phyloP scores from a whole-genome alignment of 2,329 filamentous ascomycete species.

The Cadophora gregata region DNA sequence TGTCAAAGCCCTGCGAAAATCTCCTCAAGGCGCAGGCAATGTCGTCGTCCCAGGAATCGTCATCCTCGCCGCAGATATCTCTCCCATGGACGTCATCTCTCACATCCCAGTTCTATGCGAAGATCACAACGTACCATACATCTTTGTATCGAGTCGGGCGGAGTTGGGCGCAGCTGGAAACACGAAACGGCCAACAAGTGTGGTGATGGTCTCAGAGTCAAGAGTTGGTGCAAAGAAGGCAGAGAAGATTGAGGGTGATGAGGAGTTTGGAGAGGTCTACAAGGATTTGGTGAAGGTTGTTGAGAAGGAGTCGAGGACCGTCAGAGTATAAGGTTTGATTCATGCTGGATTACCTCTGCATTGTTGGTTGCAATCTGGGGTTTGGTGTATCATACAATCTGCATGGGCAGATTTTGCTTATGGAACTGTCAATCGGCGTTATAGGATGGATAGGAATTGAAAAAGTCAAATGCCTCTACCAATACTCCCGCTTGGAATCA shows the following conservation, averaged over 20 bases:
- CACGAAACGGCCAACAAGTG: constrained; percentile 95
- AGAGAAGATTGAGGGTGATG: constrained; percentile 54
- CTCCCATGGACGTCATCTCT: constrained; percentile 97
- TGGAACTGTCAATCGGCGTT: constrained; percentile 19
- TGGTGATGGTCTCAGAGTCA: constrained; percentile 83
- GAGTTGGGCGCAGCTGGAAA: constrained; percentile 92
- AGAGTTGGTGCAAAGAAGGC: constrained; percentile 47
- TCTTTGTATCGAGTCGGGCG: constrained; percentile 90
- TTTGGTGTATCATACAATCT: constrained; percentile 24
- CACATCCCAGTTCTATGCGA: constrained; percentile 98
- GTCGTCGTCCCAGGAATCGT: constrained; percentile 75
- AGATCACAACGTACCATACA: constrained; percentile 95
- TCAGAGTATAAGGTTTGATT: constrained; percentile 39
- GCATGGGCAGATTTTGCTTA: constrained; percentile 12
- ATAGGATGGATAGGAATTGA: constrained; percentile 18
- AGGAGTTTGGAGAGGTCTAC: constrained; percentile 69
- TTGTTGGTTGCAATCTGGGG: constrained; percentile 19
- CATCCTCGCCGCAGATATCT: constrained; percentile 95
- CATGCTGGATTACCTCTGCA: constrained; percentile 14
- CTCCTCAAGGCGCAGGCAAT: constrained; percentile 70
- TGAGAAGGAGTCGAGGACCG: constrained; percentile 66
- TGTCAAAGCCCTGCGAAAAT: constrained; percentile 97
- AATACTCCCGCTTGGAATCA: neutral
- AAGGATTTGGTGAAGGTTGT: constrained; percentile 69
- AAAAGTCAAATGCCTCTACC: constrained; percentile 13